Base-by-base conservation (phyloP, 176 grass and related monocot species). In the Cocos nucifera region DNA sequence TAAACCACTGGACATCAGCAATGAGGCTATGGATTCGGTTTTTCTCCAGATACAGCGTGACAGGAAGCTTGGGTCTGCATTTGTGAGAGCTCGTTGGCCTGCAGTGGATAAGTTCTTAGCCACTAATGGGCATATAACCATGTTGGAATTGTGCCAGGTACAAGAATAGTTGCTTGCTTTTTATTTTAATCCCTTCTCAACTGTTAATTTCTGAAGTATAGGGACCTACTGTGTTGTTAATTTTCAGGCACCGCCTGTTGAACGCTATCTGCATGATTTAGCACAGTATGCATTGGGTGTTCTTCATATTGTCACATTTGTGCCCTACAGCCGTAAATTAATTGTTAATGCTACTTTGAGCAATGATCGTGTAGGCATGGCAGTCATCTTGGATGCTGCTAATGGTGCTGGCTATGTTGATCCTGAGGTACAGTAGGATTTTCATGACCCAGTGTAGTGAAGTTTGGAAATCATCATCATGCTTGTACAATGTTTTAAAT, bases 71-170 rank as follows among this genome's bases (percentile, higher is more conserved):
- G 93, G 93, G 6, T 79, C 84, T 78, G 85, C 82, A 79, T 76
- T 98, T 56, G 87, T 92, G 58, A 84, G 79, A 75, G 64, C 87
- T 32, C 81, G 87, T 55, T 98, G 93, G 93, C 67, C 84, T 15
- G 78, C 76, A 22, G 65, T 98, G 58, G 93, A 92, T 49, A 84
- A 84, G 72, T 98, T 98, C 69, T 65, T 98, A 74, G 76, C 84
- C 21, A 85, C 69, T 70, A 98, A 70, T 80, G 93, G 93, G 39
- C 84, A 98, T 69, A 91, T 85, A 72, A 88, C 76, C 10, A 83
- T 90, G 83, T 74, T 98, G 44, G 93, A 98, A 63, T 64, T 98
- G 64, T 98, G 87, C 59, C 88, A 85, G 93, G 93, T 98, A 88
- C 74, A 61, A 54, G 5, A 0, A 6, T 44, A 44, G 35, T 44